Evolutionary conservation across 2,329 filamentous ascomycete species (phyloP), one percentile per base, ranked within the genome.

Genomic region (Neophaeococcomyces aloes): DNA sequence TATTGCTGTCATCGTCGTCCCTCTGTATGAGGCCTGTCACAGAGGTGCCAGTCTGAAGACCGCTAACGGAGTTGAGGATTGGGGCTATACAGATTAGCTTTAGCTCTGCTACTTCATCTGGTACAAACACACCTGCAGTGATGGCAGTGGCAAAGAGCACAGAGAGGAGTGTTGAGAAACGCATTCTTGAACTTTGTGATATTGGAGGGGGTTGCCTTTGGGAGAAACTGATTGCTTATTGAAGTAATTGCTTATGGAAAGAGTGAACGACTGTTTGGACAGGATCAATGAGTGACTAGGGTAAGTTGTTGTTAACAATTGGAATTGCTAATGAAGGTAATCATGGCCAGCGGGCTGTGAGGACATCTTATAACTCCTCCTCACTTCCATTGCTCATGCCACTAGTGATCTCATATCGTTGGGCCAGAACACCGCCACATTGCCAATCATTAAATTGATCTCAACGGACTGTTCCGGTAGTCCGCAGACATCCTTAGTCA

Each of bases 111-210:
- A 13, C 5, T 11, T 4, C 6, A 14, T n/a, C n/a, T 27, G 7
- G 29, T 8, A 13, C 11, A 15, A 15, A 17, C 39, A 25, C 29
- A 42, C 39, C 38, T 30, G 52, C 52, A 42, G 51, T 37, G 25
- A 44, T 47, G 13, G 48, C 44, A 38, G 48, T 39, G 36, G 51
- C 29, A 10, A 53, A 43, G 33, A 44, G 33, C 7, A 48, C 38
- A 21, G 19, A 14, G 42, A 51, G 19, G 45, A 52, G 18, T 25
- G 46, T 35, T 43, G 50, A 36, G 38, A 35, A 36, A 51, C 48
- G 50, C 50, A 54, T 54, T 11, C 47, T 54, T 47, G 34, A 29
- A 32, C 31, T 29, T 15, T 30, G 33, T 23, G n/a, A 21, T 40
- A 36, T 15, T 40, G 14, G 18, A n/a, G 30, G 21, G 6, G n/a